phyloP scores from a whole-genome alignment of 352 stramenopile species.

The Pythium dissotocum region DNA sequence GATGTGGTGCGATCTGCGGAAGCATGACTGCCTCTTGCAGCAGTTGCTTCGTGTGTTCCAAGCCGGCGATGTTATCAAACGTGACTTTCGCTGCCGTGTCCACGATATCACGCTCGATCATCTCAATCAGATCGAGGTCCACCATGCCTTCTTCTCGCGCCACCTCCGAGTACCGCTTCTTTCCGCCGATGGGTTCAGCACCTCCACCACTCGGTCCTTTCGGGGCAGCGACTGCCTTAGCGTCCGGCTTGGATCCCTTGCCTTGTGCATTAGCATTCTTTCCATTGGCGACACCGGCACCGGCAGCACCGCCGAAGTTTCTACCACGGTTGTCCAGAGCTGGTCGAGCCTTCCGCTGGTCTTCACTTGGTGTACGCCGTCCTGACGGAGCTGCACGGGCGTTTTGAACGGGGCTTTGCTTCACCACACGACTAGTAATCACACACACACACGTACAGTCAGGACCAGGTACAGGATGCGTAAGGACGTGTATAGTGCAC shows the following conservation, averaged over 20 bases:
- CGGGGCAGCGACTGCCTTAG: conserved; percentile 38
- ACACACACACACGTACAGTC: neutral
- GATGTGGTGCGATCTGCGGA: conserved; percentile 79
- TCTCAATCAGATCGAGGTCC: conserved; percentile 84
- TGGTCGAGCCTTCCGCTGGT: conserved; percentile 45
- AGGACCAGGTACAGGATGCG: neutral
- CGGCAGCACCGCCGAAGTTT: conserved; percentile 15
- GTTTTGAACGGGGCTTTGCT: conserved; percentile 31
- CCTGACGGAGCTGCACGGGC: conserved; percentile 32
- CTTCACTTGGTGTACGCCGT: conserved; percentile 56
- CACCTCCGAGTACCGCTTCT: conserved; percentile 80
- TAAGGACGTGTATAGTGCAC: conserved; percentile 16
- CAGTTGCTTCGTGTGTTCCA: conserved; percentile 83
- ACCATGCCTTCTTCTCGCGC: conserved; percentile 74
- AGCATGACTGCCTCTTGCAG: conserved; percentile 88
- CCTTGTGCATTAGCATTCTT: conserved; percentile 28
- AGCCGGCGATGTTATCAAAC: conserved; percentile 79
- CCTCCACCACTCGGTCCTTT: conserved; percentile 30
- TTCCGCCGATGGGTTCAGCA: conserved; percentile 41
- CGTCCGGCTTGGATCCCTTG: conserved; percentile 24
- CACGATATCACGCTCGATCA: conserved; percentile 87
- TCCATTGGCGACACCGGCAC: conserved; percentile 6
- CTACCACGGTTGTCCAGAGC: conserved; percentile 26
- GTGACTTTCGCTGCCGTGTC: conserved; percentile 75
- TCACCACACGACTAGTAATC: conserved; percentile 35